Conservation (phyloP, 1,284 basidiomycete species). For the Schizophyllum commune region DNA sequence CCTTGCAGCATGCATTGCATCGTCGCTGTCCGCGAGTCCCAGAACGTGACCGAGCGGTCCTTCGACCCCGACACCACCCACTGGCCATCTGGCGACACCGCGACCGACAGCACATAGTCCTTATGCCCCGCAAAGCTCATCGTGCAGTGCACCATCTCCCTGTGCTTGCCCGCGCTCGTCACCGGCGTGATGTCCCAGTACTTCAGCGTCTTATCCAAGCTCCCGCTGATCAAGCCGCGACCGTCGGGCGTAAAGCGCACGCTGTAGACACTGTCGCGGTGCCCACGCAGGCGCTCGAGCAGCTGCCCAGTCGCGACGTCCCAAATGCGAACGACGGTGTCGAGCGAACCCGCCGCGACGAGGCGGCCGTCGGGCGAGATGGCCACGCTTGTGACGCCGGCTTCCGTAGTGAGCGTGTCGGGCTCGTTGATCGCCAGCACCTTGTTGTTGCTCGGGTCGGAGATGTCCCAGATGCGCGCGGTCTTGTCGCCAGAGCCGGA, state of each 20-base stretch:
- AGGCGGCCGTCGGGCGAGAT: conserved; percentile 77
- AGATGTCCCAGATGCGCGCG: conserved; percentile 82
- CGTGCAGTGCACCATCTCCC: conserved; percentile 42
- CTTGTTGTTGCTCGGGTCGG: conserved; percentile 44
- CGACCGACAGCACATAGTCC: conserved; percentile 63
- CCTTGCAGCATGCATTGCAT: conserved; percentile 75
- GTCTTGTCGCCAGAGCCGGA: conserved; percentile 88
- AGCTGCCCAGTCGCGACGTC: conserved; percentile 67
- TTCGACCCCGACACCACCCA: conserved; percentile 81
- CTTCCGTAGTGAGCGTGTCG: conserved; percentile 49
- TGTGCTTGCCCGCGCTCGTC: conserved; percentile 19
- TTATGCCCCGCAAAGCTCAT: conserved; percentile 84
- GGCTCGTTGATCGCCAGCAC: conserved; percentile 54
- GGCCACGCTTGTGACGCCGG: conserved; percentile 72
- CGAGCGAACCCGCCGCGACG: conserved; percentile 80
- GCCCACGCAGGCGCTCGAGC: conserved; percentile 71
- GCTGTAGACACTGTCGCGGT: conserved; percentile 80
- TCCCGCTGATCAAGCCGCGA: conserved; percentile 71
- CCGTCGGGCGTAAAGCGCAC: conserved; percentile 86
- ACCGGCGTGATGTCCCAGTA: conserved; percentile 69
- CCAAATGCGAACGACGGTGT: conserved; percentile 85
- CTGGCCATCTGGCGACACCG: conserved; percentile 64
- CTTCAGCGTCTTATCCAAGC: conserved; percentile 82
- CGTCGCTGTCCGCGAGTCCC: conserved; percentile 50
- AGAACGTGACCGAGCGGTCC: conserved; percentile 71